phyloP scores from a whole-genome alignment of 768 basidiomycete species.

The Holtermannia corniformis region DNA sequence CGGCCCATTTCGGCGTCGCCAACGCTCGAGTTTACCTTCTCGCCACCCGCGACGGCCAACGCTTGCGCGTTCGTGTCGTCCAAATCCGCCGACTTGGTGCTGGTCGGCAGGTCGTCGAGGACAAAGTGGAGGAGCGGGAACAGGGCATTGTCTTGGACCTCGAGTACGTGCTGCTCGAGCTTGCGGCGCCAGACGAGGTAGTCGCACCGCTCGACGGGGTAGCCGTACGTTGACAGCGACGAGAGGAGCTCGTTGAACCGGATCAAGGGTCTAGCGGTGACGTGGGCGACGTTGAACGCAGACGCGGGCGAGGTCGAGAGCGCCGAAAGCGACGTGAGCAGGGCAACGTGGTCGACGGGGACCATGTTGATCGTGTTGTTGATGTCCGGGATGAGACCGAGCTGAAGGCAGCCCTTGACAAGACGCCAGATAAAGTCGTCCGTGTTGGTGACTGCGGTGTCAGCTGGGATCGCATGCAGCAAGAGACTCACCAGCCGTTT shows the following conservation, averaged over 20 bases:
- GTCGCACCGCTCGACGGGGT: slow-evolving; percentile 64
- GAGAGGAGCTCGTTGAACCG: slow-evolving; percentile 81
- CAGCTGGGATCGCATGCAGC: too few species aligned
- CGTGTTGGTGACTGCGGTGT: slow-evolving; percentile 89
- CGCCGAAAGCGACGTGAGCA: slow-evolving; percentile 64
- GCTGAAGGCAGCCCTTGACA: slow-evolving; percentile 95
- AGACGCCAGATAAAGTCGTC: slow-evolving; percentile 98
- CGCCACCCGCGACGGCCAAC: slow-evolving; percentile 48
- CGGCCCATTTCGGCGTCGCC: slow-evolving; percentile 65
- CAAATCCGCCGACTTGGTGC: slow-evolving; percentile 83
- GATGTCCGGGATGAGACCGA: slow-evolving; percentile 93
- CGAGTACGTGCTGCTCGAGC: slow-evolving; percentile 91
- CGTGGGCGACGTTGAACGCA: slow-evolving; percentile 47
- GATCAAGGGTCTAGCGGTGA: slow-evolving; percentile 74
- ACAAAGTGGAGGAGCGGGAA: slow-evolving; percentile 97
- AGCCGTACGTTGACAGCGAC: slow-evolving; percentile 69
- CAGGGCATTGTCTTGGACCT: slow-evolving; percentile 87
- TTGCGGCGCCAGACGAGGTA: slow-evolving; percentile 85
- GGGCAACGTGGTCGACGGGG: slow-evolving; percentile 91
- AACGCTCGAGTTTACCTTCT: slow-evolving; percentile 52
- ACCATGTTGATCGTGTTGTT: slow-evolving; percentile 98
- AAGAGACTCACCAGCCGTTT: slow-evolving; percentile 60
- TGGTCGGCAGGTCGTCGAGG: slow-evolving; percentile 90
- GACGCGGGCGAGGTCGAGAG: slow-evolving; percentile 46
- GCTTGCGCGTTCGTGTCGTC: slow-evolving; percentile 75